Percentiles rank a stretch among this genome's conserved stretches.
These are phyloP conservation scores for Solanum arcanum DNA, from an alignment of 257 asterid genomes.

Conservation along the genomic window DNA sequence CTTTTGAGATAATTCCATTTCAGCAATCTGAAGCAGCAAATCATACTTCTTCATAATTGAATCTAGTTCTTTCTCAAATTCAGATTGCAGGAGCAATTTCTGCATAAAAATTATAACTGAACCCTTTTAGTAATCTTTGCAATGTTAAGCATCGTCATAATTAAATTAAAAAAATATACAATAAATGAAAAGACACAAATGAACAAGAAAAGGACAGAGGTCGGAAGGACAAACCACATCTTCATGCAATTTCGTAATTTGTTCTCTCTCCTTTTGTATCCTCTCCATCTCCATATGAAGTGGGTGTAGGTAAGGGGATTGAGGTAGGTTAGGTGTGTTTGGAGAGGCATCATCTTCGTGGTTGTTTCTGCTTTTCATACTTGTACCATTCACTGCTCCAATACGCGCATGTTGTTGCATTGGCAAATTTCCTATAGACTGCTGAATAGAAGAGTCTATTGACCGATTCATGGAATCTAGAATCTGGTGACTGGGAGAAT, in stretches of 20 bases:
- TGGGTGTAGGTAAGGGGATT: slow-evolving; percentile 11
- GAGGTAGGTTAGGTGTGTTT: not conserved
- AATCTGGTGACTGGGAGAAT: not conserved
- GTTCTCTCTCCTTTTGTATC: slow-evolving; percentile 26
- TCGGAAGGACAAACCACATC: slow-evolving; percentile 29
- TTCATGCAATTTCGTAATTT: slow-evolving; percentile 18
- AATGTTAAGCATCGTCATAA: not conserved
- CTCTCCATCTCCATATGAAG: slow-evolving; percentile 31
- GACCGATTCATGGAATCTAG: not conserved
- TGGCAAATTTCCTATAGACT: not conserved
- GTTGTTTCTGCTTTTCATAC: not conserved
- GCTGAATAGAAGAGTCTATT: slow-evolving; percentile 1
- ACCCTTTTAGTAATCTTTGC: not conserved
- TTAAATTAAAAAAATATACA: not conserved
- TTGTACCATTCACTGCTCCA: not conserved
- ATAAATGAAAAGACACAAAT: not conserved
- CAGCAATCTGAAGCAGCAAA: slow-evolving; percentile 12
- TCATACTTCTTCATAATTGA: slow-evolving; percentile 21
- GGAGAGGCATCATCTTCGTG: slow-evolving; percentile 7
- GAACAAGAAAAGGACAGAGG: not conserved
- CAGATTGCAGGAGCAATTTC: slow-evolving; percentile 26
- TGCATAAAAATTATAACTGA: slow-evolving; percentile 5
- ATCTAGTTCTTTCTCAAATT: slow-evolving; percentile 25
- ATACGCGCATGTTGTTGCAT: not conserved
- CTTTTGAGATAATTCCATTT: slow-evolving; percentile 1